Conservation (phyloP, 2,329 filamentous ascomycete genomes). For the Plenodomus tracheiphilus region DNA sequence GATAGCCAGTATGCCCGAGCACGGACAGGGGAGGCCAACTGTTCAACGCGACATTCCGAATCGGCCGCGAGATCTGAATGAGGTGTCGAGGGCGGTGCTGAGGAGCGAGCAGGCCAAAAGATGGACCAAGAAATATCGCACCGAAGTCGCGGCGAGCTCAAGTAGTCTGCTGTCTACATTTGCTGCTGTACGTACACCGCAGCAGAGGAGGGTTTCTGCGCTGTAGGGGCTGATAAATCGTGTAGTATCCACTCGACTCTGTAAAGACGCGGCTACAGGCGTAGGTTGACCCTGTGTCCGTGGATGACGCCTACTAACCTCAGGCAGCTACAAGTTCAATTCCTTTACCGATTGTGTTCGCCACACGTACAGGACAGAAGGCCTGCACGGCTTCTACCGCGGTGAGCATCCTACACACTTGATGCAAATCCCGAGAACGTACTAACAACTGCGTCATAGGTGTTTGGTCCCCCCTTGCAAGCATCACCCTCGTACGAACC, state of each 20-base stretch:
- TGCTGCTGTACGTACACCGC: conserved; percentile 57
- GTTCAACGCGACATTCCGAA: conserved; percentile 23
- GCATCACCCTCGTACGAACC: conserved; percentile 75
- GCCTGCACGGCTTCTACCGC: conserved; percentile 55
- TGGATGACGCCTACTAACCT: conserved; percentile 17
- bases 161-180: conserved; percentile 79
- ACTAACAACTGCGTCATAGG: conserved; percentile 47
- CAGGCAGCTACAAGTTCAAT: conserved; percentile 66
- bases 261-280: conserved; percentile 90
- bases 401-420: conserved; percentile 47
- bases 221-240: conserved; percentile 21
- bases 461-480: conserved; percentile 77
- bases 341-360: conserved; percentile 74
- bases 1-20: conserved; percentile 51
- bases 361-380: conserved; percentile 68
- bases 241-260: conserved; percentile 81
- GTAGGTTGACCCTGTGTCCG: conserved; percentile 29
- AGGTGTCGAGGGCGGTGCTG: conserved; percentile 39
- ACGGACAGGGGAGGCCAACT: conserved; percentile 25
- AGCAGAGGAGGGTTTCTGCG: neutral
- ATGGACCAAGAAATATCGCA: conserved; percentile 77
- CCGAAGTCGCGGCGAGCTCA: conserved; percentile 76
- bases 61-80: conserved; percentile 45
- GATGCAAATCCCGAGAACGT: neutral
- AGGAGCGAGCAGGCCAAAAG: conserved; percentile 50